Conservation (phyloP, 352 stramenopile species). For the Globisporangium perplexum region DNA sequence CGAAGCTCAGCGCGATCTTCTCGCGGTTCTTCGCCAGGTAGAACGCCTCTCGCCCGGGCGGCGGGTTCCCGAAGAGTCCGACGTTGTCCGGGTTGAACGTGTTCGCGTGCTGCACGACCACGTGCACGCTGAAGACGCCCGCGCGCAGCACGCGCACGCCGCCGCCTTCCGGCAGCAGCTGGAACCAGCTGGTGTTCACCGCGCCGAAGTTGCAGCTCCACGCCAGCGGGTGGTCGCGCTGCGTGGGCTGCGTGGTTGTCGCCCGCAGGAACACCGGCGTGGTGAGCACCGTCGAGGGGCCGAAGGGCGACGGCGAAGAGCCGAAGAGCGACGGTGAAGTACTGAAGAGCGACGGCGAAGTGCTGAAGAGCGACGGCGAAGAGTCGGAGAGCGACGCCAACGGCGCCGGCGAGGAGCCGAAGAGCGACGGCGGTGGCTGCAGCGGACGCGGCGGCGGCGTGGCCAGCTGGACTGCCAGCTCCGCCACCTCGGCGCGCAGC, state of each 20-base stretch:
- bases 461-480: neutral
- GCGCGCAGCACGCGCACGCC: neutral
- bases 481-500: slow-evolving; percentile 4
- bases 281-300: neutral
- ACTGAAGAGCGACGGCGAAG: no score
- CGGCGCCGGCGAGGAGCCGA: neutral
- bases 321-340: neutral
- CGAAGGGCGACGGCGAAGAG: neutral
- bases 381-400: no score
- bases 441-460: no score
- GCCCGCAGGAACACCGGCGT: neutral
- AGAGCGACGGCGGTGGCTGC: neutral
- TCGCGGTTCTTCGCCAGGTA: neutral
- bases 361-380: neutral
- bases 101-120: slow-evolving; percentile 7
- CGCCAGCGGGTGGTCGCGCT: neutral
- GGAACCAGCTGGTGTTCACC: neutral
- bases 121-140: slow-evolving; percentile 3
- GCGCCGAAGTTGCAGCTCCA: neutral
- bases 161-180: neutral
- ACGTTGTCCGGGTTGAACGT: neutral
- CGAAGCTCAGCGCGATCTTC: neutral
- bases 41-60: neutral
- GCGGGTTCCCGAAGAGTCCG: neutral
- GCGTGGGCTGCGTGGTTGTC: neutral